Evolutionary conservation across 164 flowering plant species (phyloP), one percentile per base, ranked within the genome.

Genomic region (Vitis riparia): DNA sequence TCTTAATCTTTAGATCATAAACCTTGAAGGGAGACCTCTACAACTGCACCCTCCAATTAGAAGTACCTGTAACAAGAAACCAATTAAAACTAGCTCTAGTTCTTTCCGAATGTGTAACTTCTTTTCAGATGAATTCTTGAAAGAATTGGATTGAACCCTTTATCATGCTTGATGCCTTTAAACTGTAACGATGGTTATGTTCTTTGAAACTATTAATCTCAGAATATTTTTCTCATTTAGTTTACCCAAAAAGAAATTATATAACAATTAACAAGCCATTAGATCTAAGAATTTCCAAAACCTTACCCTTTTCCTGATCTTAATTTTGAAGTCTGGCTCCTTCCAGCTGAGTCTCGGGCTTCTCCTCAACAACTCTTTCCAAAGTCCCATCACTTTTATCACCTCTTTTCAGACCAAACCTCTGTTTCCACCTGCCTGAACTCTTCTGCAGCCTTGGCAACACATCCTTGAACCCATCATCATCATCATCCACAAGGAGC

Each of bases 371-470:
- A 3, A 78, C 76, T 12, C 68, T 80, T 32, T 78, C 78, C 76
- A 83, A 53, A 15, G 64, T 56, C 16, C 49, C 76, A 55, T 77
- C 76, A 66, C 49, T 67, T 48, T 62, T 69, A 32, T 77, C 84
- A 19, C 59, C 52, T 74, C 73, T 86, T 77, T 79, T 90, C 37
- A 85, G 69, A 16, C 94, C 88, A 72, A 87, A 59, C 30, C 82
- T 67, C 64, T 77, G 85, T 68, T 75, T 90, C 95, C 97, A 88
- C 70, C 87, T 61, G 63, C 78, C 74, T 57, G 80, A 47, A 62
- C 71, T 78, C 75, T 82, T 92, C 0, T 81, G 71, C 8, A 77
- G 51, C 68, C 85, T 78, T 7, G 83, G 70, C 8, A 72, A 70
- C 11, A 59, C 68, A 11, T 71, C 80, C 2, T 74, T 2, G 44